phyloP scores from a whole-genome alignment of 2,329 filamentous ascomycete species.

The Dothistroma pini region DNA sequence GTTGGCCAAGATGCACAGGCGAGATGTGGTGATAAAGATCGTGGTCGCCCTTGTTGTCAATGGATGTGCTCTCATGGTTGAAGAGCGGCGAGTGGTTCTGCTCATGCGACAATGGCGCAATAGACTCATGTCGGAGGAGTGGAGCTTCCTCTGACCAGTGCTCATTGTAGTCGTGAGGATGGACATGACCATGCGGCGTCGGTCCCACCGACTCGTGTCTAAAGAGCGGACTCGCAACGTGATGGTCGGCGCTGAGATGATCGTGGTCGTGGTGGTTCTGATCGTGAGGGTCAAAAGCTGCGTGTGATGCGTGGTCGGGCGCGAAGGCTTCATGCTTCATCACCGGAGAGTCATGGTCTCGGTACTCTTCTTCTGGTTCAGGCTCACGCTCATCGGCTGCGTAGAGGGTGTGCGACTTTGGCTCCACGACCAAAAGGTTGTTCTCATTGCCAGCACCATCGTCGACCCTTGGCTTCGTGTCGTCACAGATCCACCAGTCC shows the following conservation, averaged over 20 bases:
- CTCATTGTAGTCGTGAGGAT: constrained; percentile 12
- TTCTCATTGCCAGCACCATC: constrained; percentile 54
- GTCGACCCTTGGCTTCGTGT: constrained; percentile 54
- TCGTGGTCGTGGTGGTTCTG: constrained; percentile 6
- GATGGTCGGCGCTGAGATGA: constrained; percentile 7
- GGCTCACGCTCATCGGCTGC: constrained; percentile 2
- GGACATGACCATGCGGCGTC: constrained; percentile 3
- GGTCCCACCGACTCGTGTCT: constrained; percentile 30
- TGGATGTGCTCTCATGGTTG: constrained; percentile 31
- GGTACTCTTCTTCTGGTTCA: constrained; percentile 6
- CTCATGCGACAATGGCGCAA: constrained; percentile 24
- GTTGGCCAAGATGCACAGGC: background rate
- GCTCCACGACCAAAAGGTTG: constrained; percentile 46
- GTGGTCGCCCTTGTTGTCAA: constrained; percentile 21
- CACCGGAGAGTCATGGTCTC: constrained; percentile 11
- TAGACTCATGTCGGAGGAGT: constrained; percentile 38
- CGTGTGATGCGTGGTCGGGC: background rate
- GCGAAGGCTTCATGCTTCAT: background rate
- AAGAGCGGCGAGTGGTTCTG: constrained; percentile 32
- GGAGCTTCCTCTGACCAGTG: constrained; percentile 29
- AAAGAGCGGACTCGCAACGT: constrained; percentile 30
- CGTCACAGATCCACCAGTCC: constrained; percentile 68
- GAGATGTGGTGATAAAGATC: constrained; percentile 8
- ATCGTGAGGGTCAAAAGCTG: constrained; percentile 9
- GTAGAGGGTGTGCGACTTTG: constrained; percentile 10